Base-by-base conservation (phyloP, 176 grass and related monocot genomes). In the Eleusine indica region DNA sequence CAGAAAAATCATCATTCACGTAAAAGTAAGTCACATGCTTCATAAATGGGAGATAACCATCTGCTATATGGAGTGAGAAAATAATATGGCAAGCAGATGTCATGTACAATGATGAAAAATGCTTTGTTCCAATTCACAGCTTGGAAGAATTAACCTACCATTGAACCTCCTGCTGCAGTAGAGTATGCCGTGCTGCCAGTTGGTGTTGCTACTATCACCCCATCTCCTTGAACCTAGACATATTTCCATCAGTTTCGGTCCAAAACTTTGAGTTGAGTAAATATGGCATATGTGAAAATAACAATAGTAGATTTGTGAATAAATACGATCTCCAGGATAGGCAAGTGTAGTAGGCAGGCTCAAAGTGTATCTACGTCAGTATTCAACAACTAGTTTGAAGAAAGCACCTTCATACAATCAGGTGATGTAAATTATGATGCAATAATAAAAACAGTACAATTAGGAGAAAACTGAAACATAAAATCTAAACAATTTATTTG, bases 131-230 rank as follows among this genome's bases (percentile, higher is more conserved):
- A 86, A 65, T 44, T 51, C 48, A 86, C 68, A 72, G 43, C 17
- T 46, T 81, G 46, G 7, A 90, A 70, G 43, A 53, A 63, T 56
- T 74, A 74, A 83, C 80, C 4, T 80, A 99, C 93, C 97, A 99
- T 99, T 62, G 97, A 99, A 2, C 97, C 97, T 65, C 97, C 97
- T 79, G 97, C 97, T 80, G 97, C 86, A 76, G 97, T 99, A 61
- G 97, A 99, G 85, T 99, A 99, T 62, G 97, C 97, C 17, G 97
- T 99, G 73, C 93, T 96, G 64, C 93, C 97, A 82, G 97, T 99
- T 41, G 97, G 91, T 66, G 93, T 99, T 82, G 97, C 97, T 83
- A 99, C 89, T 92, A 99, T 99, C 41, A 99, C 93, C 48, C 97
- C 97, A 86, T 99, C 97, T 62, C 91, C 97, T 96, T 99, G 97